Evolutionary conservation across 2,329 filamentous ascomycete species (phyloP), one percentile per base, ranked within the genome.

Genomic region (Didymellaceae sp.): DNA sequence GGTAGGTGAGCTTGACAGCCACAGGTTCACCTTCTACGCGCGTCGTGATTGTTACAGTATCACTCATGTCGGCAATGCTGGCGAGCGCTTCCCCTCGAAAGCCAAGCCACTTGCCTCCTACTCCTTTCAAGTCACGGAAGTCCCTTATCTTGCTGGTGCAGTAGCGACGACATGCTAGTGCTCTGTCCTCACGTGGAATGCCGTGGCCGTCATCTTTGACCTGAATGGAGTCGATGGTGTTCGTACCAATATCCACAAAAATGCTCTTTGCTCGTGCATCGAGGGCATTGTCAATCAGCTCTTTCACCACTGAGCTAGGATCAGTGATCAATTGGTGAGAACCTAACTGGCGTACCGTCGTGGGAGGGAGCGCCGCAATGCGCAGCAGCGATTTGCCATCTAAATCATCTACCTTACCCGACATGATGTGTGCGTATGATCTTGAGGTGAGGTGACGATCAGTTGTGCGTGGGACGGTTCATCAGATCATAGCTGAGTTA

Each of bases 21-120:
- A 87, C 78, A 1, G 79, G 69, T 54, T 91, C 87, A 2, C 78
- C 78, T 24, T 81, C 75, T 2, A 84, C 83, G 54, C 83, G 82
- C 3, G 89, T 91, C 11, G 79, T 87, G 41, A 91, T 74, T 6
- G 73, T 75, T 33, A 91, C 52, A 2, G 67, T 73, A 3, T 78
- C 76, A 28, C 83, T 84, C 49, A 90, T 66, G 32, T 81, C 78
- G 52, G 83, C 86, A 51, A 81, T 79, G 67, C 84, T 86, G 30
- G 88, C 86, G 52, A 93, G 74, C 13, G 88, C 88, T 64, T 90
- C 84, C 16, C 89, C 89, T 26, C 89, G 82, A 64, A 92, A 93
- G 2, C 89, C 89, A n/a, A 92, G 78, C 24, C 80, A 86, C 33
- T 74, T 77, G 1, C 82, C 80, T 6, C 82, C 84, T 16, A 86